Evolutionary conservation across 176 grass and related monocot genomes (phyloP), one percentile per base, ranked within the genome.

Genomic region (Triticum aestivum): DNA sequence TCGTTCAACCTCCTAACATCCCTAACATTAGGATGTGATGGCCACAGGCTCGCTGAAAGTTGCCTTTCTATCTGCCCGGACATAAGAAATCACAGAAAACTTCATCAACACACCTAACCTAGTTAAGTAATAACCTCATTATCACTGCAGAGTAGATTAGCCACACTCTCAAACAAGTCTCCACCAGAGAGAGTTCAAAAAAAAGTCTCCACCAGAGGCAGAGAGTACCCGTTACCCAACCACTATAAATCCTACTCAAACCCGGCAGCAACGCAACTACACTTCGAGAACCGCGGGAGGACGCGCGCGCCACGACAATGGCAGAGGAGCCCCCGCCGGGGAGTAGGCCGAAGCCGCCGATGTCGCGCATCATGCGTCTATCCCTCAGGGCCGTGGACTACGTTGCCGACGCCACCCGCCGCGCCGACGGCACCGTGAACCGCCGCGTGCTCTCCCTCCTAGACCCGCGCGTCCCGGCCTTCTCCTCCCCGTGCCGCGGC

Each of bases 381-480:
- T 42, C 64, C 2, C 34, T 93, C 20, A 75, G 78, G 11, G 68
- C 56, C 18, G 68, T 84, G 11, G 89, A 73, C 14, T 82, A 80
- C 35, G 0, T 93, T 30, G 85, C 87, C 24, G 97, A 99, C 73
- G 49, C 56, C 39, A 83, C 89, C 8, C 35, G 42, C 66, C 92
- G 92, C 76, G 82, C 85, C 14, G 79, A 99, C 73, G 92, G 94
- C 65, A 87, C 85, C 83, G 11, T 99, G 24, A 96, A 94, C 80
- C 94, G 94, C 35, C 82, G 90, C 23, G 65, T 94, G 33, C 82
- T 96, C 33, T 52, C 76, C 15, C 14, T 87, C 18, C 77, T 94
- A 11, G 90, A 97, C 77, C 30, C 41, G 5, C 8, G 73, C 34
- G 64, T 88, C 33, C 6, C 65, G 8, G 78, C 88, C 18, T 65